Conservation (phyloP, 2,329 filamentous ascomycete genomes). For the Cytospora piceicola region DNA sequence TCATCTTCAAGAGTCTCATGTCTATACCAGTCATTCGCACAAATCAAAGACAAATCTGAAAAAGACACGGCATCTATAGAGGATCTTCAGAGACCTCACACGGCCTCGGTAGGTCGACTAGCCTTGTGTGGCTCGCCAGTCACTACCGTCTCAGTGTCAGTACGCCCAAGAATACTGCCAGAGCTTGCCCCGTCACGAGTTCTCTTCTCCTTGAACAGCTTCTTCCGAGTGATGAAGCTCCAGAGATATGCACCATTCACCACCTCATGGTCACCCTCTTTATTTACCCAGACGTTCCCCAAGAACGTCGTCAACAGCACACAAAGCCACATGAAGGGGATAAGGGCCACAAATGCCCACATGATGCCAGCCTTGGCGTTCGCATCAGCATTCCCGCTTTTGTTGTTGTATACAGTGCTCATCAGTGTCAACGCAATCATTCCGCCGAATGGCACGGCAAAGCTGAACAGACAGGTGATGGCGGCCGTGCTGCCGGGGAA, state of each 20-base stretch:
- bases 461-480: slow-evolving; percentile 62
- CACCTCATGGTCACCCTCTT: slow-evolving; percentile 35
- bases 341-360: slow-evolving; percentile 65
- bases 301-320: slow-evolving; percentile 37
- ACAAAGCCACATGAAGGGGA: slow-evolving; percentile 57
- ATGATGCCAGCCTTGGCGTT: slow-evolving; percentile 56
- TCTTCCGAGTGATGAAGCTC: slow-evolving; percentile 30
- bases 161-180: background rate
- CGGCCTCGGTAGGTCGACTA: background rate
- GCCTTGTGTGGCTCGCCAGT: background rate
- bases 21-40: background rate
- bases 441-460: slow-evolving; percentile 66
- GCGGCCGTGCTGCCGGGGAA: slow-evolving; percentile 62
- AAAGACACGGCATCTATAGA: background rate
- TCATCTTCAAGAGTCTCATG: too few relatives aligned
- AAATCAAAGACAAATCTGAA: background rate
- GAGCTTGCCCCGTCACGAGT: slow-evolving; percentile 22
- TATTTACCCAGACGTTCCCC: slow-evolving; percentile 42
- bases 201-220: slow-evolving; percentile 30
- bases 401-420: slow-evolving; percentile 71
- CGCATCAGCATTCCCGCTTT: slow-evolving; percentile 29
- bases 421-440: slow-evolving; percentile 69
- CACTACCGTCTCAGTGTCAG: slow-evolving; percentile 4
- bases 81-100: background rate
- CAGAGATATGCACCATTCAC: slow-evolving; percentile 34